Percentiles rank a stretch among this genome's conserved stretches.
These are phyloP conservation scores for Colletotrichum sp. DNA, from an alignment of 2,329 filamentous ascomycete genomes.

Conservation along the genomic window DNA sequence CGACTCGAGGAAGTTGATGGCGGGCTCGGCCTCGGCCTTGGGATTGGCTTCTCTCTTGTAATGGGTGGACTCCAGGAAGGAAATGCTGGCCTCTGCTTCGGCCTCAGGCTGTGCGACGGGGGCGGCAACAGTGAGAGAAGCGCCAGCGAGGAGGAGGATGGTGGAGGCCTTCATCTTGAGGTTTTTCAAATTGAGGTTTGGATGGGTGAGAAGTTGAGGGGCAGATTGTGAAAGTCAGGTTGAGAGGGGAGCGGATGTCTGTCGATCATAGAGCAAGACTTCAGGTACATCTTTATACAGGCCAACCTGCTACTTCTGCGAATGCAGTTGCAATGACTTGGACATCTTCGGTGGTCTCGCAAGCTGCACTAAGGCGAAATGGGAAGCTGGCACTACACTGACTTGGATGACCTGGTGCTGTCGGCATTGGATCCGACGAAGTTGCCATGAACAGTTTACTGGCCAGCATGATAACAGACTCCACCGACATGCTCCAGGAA, in stretches of 20 bases:
- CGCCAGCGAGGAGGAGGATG: neutral
- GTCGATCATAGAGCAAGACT: neutral
- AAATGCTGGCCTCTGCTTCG: neutral
- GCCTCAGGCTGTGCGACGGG: neutral
- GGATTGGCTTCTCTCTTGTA: neutral
- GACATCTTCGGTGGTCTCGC: neutral
- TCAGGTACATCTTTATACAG: neutral
- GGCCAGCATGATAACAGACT: neutral
- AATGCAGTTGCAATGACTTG: neutral
- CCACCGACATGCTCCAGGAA: neutral
- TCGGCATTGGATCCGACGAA: neutral
- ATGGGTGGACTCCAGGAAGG: neutral
- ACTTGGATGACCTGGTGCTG: neutral
- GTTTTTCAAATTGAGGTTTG: neutral
- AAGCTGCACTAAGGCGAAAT: neutral
- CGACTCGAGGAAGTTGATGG: neutral
- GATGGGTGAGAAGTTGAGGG: neutral
- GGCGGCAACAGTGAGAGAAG: neutral
- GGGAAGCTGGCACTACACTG: neutral
- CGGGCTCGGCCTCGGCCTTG: neutral
- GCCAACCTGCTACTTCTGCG: neutral
- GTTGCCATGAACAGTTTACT: neutral
- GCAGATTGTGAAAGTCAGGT: neutral
- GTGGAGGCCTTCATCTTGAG: neutral
- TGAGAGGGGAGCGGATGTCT: neutral